Evolutionary conservation across 495 filamentous ascomycete species (phyloP), one percentile per base, ranked within the genome.

Genomic region (Chaetomidium leptoderma): DNA sequence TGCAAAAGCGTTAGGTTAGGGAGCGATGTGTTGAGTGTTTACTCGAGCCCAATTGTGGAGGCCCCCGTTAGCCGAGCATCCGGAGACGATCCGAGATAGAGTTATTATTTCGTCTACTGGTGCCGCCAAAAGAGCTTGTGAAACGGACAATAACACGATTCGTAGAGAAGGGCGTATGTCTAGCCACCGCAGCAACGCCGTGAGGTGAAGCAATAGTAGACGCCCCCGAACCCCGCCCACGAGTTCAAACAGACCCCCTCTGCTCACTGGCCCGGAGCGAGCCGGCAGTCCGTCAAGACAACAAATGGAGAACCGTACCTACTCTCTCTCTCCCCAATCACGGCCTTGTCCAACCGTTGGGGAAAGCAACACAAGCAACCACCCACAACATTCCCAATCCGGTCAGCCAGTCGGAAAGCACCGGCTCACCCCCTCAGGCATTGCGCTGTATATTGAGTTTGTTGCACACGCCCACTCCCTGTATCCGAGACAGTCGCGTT

Each of bases 381-480:
- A 6, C 17, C 42, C 35, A 52, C 19, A 50, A 50, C 47, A 27
- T 27, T 29, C 33, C 21, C 32, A 24, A 40, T 10, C 33, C 35
- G n/a, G 33, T 29, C 49, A 52, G 10, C 49, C 49, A 52, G 17
- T 52, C 49, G 49, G 49, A 52, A 51, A 26, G 21, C 23, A 2
- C 49, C 33, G 49, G 35, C 35, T 16, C 49, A 48, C 13, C 16
- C 16, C 33, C 23, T 39, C 23, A 27, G 9, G 49, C 49, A 52
- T 52, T 52, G 49, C 21, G 23, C 49, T 19, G 14, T 21, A 52
- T 52, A 52, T 39, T 39, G 33, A 24, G 40, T 14, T 16, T 32
- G 47, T 50, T 19, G n/a, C 47, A 50, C 47, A 50, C 30, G 4
- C 17, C 45, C 47, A 35, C 32, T 36, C 10, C 14, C 14, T 36